Conservation (phyloP, 2,329 filamentous ascomycete genomes). For the Lachnellula willkommii region DNA sequence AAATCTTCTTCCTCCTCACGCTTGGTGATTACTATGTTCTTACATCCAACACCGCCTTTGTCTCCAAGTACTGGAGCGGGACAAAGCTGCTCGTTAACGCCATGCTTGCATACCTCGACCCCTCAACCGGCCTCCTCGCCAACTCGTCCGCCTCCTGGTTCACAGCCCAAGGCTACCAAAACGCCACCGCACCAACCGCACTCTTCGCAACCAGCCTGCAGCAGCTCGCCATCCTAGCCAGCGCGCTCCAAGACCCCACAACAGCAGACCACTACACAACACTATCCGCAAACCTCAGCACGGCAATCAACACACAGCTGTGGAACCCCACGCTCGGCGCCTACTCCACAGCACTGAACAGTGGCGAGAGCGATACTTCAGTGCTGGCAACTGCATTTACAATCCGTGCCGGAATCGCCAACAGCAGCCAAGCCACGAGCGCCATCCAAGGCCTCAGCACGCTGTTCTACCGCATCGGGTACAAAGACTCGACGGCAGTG, state of each 20-base stretch:
- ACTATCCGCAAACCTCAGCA: slow-evolving; percentile 21
- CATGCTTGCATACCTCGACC: slow-evolving; percentile 5
- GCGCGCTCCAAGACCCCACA: slow-evolving; percentile 28
- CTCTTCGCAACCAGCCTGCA: slow-evolving; percentile 20
- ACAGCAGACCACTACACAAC: slow-evolving; percentile 22
- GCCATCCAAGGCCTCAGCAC: slow-evolving; percentile 30
- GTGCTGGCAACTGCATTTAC: slow-evolving; percentile 32
- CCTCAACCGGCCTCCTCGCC: slow-evolving; percentile 5
- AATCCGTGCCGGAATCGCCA: slow-evolving; percentile 33
- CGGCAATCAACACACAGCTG: slow-evolving; percentile 29
- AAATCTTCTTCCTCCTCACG: slow-evolving; percentile 17
- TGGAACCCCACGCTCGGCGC: slow-evolving; percentile 32
- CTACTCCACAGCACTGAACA: slow-evolving; percentile 29
- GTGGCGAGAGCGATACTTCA: slow-evolving; percentile 29
- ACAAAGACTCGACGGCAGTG: slow-evolving; percentile 30
- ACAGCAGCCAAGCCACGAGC: slow-evolving; percentile 26
- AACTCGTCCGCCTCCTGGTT: neutral
- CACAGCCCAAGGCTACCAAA: slow-evolving; percentile 2
- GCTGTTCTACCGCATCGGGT: slow-evolving; percentile 33
- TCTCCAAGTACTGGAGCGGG: slow-evolving; percentile 1
- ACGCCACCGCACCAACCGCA: slow-evolving; percentile 4
- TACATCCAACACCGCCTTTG: slow-evolving; percentile 2
- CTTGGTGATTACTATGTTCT: slow-evolving; percentile 14
- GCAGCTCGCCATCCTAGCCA: slow-evolving; percentile 27
- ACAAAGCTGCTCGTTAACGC: slow-evolving; percentile 4